A percentile compares a stretch with the other conserved stretches of the same genome.
Conservation (phyloP, 1,139 yeast genomes). For the Hyphopichia khmerensis region DNA sequence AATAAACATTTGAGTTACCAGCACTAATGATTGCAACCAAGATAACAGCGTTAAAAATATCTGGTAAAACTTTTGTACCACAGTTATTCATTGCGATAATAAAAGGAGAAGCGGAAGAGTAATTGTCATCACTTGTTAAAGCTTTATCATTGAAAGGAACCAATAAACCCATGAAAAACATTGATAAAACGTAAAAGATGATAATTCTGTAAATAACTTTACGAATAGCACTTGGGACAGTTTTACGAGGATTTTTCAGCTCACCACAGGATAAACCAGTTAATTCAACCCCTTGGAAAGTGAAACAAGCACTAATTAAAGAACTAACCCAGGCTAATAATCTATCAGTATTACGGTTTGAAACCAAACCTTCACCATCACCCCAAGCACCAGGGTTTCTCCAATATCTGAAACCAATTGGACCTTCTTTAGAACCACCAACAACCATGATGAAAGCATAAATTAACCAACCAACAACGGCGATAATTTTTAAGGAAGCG, state of each 20-base stretch:
- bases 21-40: conserved; percentile 71
- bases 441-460: conserved; percentile 70
- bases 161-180: conserved; percentile 78
- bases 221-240: conserved; percentile 83
- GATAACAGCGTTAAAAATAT: conserved; percentile 75
- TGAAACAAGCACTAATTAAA: conserved; percentile 70
- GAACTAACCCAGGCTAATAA: conserved; percentile 68
- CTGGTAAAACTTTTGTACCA: conserved; percentile 67
- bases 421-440: conserved; percentile 69
- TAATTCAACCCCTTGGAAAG: conserved; percentile 78
- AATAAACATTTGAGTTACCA: conserved; percentile 77
- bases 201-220: conserved; percentile 80
- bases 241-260: conserved; percentile 73
- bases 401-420: conserved; percentile 88
- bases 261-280: conserved; percentile 92
- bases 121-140: conserved; percentile 20
- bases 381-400: conserved; percentile 90
- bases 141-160: conserved; percentile 74
- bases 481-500: conserved; percentile 64
- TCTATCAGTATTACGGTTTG: conserved; percentile 49
- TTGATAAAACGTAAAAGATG: conserved; percentile 74
- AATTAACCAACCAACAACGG: conserved; percentile 68
- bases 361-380: conserved; percentile 48
- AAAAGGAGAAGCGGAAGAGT: conserved; percentile 51
- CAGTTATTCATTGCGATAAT: conserved; percentile 61